phyloP scores from a whole-genome alignment of 2,329 filamentous ascomycete species.

The Anthostomella pinea region DNA sequence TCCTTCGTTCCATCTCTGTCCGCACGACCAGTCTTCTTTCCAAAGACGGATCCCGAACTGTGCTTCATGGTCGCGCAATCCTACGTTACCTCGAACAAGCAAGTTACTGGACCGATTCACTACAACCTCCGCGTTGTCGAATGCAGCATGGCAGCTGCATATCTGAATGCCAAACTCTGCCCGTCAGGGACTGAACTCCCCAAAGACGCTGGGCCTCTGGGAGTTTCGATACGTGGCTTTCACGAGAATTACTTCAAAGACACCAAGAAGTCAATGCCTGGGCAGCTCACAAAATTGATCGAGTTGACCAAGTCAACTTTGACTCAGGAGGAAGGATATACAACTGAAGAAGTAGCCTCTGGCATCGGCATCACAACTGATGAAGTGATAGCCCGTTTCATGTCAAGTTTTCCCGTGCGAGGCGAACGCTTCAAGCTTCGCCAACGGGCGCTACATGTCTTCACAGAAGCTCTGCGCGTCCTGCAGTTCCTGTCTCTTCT shows the following conservation, averaged over 20 bases:
- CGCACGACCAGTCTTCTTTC: constrained; percentile 77
- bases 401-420: constrained; percentile 84
- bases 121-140: constrained; percentile 98
- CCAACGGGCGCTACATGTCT: constrained; percentile 87
- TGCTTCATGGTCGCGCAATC: constrained; percentile 93
- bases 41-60: constrained; percentile 75
- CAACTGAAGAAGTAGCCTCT: constrained; percentile 75
- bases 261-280: constrained; percentile 49
- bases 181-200: constrained; percentile 61
- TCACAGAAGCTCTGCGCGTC: constrained; percentile 83
- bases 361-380: constrained; percentile 66
- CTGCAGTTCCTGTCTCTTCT: constrained; percentile 78
- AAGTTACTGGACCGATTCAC: constrained; percentile 86
- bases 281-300: constrained; percentile 73
- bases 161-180: constrained; percentile 58
- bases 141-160: constrained; percentile 80
- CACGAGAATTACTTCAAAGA: constrained; percentile 75
- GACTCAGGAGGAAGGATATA: constrained; percentile 78
- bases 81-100: constrained; percentile 92
- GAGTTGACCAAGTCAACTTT: constrained; percentile 68
- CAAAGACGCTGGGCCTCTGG: constrained; percentile 76
- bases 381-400: constrained; percentile 74
- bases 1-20: constrained; percentile 79
- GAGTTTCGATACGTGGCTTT: constrained; percentile 80
- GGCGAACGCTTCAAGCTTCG: constrained; percentile 84